Conservation (phyloP, 768 basidiomycete species). For the Amanita molliuscula region DNA sequence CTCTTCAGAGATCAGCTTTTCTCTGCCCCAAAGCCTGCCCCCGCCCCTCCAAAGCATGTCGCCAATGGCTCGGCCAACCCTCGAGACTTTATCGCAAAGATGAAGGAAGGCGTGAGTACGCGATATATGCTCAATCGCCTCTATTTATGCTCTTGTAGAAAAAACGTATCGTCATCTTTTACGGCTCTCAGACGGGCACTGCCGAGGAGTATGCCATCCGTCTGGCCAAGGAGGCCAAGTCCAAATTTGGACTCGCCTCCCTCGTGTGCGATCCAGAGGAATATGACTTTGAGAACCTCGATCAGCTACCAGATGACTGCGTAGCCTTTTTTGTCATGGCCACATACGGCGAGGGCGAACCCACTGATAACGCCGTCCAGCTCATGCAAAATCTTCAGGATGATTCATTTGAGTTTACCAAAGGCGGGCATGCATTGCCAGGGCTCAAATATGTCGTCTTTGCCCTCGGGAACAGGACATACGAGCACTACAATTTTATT, state of each 20-base stretch:
- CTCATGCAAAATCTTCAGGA: conserved; percentile 90
- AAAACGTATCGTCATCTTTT: conserved; percentile 95
- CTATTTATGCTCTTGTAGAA: conserved; percentile 41
- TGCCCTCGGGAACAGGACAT: conserved; percentile 85
- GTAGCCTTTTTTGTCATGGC: conserved; percentile 94
- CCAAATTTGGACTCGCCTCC: conserved; percentile 89
- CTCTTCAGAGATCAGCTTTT: conserved; percentile 81
- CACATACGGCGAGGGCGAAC: conserved; percentile 98
- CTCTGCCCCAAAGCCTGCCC: conserved; percentile 44
- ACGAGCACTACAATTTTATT: conserved; percentile 95
- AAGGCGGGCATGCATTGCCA: conserved; percentile 62
- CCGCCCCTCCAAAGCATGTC: conserved; percentile 31
- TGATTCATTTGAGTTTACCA: conserved; percentile 78
- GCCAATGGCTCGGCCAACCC: conserved; percentile 74
- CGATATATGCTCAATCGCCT: conserved; percentile 2
- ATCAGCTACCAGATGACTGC: conserved; percentile 78
- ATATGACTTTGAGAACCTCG: conserved; percentile 96
- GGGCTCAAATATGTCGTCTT: conserved; percentile 95
- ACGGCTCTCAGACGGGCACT: conserved; percentile 97
- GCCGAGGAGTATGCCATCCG: conserved; percentile 98
- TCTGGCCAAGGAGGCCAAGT: conserved; percentile 95
- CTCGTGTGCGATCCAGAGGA: conserved; percentile 98
- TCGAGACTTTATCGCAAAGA: conserved; percentile 89
- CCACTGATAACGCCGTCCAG: conserved; percentile 94
- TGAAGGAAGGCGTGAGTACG: conserved; percentile 79